A percentile compares a stretch with the other conserved stretches of the same genome.
Evolutionary conservation across 345 rosid genomes (phyloP).

Genomic region (Passiflora organensis): DNA sequence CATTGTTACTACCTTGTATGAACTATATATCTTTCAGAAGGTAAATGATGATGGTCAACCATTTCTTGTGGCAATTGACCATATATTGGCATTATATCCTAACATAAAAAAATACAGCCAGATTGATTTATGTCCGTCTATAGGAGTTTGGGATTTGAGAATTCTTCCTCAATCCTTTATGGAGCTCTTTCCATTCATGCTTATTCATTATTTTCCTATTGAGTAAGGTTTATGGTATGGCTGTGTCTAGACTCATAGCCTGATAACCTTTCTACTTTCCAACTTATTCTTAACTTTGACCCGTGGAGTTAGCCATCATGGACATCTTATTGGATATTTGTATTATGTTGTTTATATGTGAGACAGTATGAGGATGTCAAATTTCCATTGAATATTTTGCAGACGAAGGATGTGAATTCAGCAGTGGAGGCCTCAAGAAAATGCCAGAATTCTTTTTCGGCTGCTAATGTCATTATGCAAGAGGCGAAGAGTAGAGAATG

Average conservation of each 20-base stretch:
- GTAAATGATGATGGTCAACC: no score
- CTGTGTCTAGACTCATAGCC: neutral
- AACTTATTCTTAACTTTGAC: no score
- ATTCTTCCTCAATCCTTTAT: neutral
- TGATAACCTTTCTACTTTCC: no score
- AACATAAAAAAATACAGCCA: no score
- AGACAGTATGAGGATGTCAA: slow-evolving; percentile 10
- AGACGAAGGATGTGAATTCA: slow-evolving; percentile 54
- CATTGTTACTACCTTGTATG: neutral
- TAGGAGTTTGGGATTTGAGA: neutral
- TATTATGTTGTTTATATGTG: neutral
- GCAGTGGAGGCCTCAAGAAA: slow-evolving; percentile 81
- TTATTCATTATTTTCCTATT: neutral
- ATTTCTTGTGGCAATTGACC: neutral
- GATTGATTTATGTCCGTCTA: no score
- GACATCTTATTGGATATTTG: no score
- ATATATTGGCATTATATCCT: no score
- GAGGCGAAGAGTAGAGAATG: slow-evolving; percentile 37
- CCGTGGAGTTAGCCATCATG: no score
- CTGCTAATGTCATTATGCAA: slow-evolving; percentile 34
- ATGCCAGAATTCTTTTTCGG: slow-evolving; percentile 45
- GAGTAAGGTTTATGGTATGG: neutral
- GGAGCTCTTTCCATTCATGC: neutral
- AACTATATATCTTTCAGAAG: neutral
- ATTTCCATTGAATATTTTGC: slow-evolving; percentile 33